Base-by-base conservation (phyloP, 2,329 filamentous ascomycete species). In the Diaporthe ampelina region DNA sequence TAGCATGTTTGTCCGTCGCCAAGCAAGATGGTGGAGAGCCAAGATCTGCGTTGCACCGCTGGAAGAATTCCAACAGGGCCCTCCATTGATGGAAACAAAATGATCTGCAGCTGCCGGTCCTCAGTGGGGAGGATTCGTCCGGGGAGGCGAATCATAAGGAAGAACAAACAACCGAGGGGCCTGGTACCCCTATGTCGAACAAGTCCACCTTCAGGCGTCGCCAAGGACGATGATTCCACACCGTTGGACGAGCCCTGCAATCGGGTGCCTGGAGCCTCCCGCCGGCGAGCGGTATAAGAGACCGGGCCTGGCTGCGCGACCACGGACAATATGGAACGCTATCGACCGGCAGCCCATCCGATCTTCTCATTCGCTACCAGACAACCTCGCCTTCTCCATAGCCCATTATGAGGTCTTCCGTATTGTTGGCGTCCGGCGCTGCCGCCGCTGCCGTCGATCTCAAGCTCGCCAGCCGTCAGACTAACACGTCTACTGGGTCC, bases 401-500 rank as follows among this genome's bases (percentile, higher is more conserved):
- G 29, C 10, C 35, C 63, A 68, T 37, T 21, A 68, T 68, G 63
- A 68, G 63, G 63, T 54, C 48, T 40, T 68, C 63, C 63, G 24
- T 74, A 21, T 29, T 68, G 26, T 24, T 71, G 48, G 67, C 35
- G 59, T 72, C 58, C 59, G 58, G 69, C 52, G 89, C 91, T 82
- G 94, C 93, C 73, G 89, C 90, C 79, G 92, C 92, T 82, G 94
- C 94, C 73, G 90, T 93, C 40, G 91, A 92, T 78, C 84, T 89
- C 77, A 92, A 95, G 80, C 85, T 97, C 68, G 94, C 95, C 79
- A 91, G 92, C 76, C 94, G 94, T 80, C 83, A 87, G 77, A 86
- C 97, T 82, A 95, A 95, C 86, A 88, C 45, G 13, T 50, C 69
- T n/a, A 97, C 69, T 94, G 97, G 87, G 94, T 93, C 84, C 29